Percentiles rank a stretch among this genome's conserved stretches.
These are phyloP conservation scores for Trichomonascus vanleenenianus DNA, from an alignment of 805 yeast genomes.

Conservation along the genomic window DNA sequence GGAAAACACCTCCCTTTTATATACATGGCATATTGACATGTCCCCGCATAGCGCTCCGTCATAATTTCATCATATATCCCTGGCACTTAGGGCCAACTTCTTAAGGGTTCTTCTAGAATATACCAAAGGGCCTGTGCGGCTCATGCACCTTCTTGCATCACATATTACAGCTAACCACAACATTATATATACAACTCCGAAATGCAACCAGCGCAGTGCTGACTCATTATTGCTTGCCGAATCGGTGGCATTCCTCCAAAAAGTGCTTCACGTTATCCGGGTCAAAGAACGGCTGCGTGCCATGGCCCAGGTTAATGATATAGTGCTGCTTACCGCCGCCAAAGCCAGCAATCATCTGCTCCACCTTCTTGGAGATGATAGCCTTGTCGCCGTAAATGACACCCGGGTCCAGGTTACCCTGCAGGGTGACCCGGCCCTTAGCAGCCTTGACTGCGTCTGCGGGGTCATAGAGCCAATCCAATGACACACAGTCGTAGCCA, in stretches of 20 bases:
- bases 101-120: too few relatives aligned
- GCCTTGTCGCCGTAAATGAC: slow-evolving; percentile 85
- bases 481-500: slow-evolving; percentile 81
- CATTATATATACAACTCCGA: neutral
- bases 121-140: too few relatives aligned
- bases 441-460: slow-evolving; percentile 70
- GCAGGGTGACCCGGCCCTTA: slow-evolving; percentile 72
- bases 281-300: slow-evolving; percentile 96
- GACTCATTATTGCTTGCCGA: slow-evolving; percentile 37
- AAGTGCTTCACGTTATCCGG: slow-evolving; percentile 84
- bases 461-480: slow-evolving; percentile 89
- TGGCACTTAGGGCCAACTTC: too few relatives aligned
- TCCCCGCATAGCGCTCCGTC: too few relatives aligned
- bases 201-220: neutral
- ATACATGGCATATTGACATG: neutral
- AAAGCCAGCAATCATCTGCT: slow-evolving; percentile 81
- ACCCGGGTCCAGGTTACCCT: slow-evolving; percentile 96
- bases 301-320: slow-evolving; percentile 95
- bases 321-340: slow-evolving; percentile 91
- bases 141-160: too few relatives aligned
- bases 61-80: too few relatives aligned
- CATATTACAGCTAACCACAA: neutral
- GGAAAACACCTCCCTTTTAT: neutral
- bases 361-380: slow-evolving; percentile 69
- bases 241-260: slow-evolving; percentile 76